Percentiles rank a stretch among this genome's conserved stretches.
These are phyloP conservation scores for Alloteropsis semialata DNA, from an alignment of 176 grass and related monocot genomes.

Conservation along the genomic window DNA sequence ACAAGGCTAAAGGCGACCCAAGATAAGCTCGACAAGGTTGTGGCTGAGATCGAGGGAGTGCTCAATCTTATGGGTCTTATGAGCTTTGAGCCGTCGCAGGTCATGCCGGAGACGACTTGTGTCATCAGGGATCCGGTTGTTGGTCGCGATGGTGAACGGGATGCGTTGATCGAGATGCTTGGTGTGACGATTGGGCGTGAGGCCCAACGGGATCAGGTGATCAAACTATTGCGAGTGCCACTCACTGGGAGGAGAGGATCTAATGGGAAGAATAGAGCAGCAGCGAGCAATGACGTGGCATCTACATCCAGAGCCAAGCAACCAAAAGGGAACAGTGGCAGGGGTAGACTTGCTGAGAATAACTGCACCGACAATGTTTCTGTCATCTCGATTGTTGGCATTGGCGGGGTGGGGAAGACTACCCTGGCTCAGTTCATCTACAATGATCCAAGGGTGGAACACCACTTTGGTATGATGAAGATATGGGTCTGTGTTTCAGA, in stretches of 20 bases:
- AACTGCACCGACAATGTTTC: background rate
- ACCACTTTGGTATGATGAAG: background rate
- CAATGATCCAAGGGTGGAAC: background rate
- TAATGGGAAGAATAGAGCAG: background rate
- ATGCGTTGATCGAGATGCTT: background rate
- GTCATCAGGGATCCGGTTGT: background rate
- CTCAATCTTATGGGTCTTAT: background rate
- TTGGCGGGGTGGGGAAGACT: slow-evolving; percentile 2
- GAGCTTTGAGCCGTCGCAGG: background rate
- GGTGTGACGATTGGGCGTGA: background rate
- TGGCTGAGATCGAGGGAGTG: background rate
- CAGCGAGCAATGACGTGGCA: background rate
- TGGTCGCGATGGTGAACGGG: background rate
- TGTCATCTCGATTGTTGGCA: background rate
- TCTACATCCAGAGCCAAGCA: background rate
- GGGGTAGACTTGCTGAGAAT: background rate
- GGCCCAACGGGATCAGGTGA: background rate
- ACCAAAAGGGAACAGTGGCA: background rate
- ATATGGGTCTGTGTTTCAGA: slow-evolving; percentile 19
- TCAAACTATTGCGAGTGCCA: background rate
- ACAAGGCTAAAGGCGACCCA: background rate
- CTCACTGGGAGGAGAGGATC: background rate
- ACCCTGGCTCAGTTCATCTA: background rate
- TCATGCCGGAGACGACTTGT: background rate
- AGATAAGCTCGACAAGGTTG: background rate